A percentile compares a stretch with the other conserved stretches of the same genome.
Conservation (phyloP, 2,329 filamentous ascomycete species). For the Fusarium nodosum region DNA sequence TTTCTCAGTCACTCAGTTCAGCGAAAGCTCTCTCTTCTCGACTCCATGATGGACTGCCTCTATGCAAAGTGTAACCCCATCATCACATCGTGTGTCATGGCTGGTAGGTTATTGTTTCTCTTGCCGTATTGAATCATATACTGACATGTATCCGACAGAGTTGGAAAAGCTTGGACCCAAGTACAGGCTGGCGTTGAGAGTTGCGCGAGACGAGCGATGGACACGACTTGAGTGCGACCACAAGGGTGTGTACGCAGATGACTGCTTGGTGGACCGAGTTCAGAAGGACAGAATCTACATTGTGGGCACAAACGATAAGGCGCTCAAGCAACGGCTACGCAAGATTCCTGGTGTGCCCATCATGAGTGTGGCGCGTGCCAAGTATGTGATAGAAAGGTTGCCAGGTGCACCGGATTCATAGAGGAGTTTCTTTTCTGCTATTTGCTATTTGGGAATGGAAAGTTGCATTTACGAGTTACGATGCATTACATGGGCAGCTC, state of each 20-base stretch:
- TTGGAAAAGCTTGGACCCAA: slow-evolving; percentile 90
- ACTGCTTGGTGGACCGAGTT: slow-evolving; percentile 83
- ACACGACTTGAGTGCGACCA: slow-evolving; percentile 89
- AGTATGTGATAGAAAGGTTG: slow-evolving; percentile 94
- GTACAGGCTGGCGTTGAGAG: slow-evolving; percentile 86
- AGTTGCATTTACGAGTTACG: slow-evolving; percentile 40
- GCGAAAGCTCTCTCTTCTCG: slow-evolving; percentile 87
- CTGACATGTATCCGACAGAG: slow-evolving; percentile 66
- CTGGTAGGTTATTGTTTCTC: not conserved
- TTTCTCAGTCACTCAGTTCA: slow-evolving; percentile 93
- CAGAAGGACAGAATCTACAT: slow-evolving; percentile 83
- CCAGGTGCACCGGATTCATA: slow-evolving; percentile 80
- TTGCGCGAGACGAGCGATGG: slow-evolving; percentile 91
- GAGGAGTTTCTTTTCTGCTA: slow-evolving; percentile 12
- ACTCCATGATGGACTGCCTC: slow-evolving; percentile 92
- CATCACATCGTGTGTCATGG: slow-evolving; percentile 74
- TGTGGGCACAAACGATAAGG: slow-evolving; percentile 82
- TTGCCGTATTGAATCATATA: not conserved
- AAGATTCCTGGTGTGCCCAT: slow-evolving; percentile 78
- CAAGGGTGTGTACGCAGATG: slow-evolving; percentile 85
- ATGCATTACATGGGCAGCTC: slow-evolving; percentile 19
- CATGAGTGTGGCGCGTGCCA: slow-evolving; percentile 86
- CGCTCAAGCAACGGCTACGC: slow-evolving; percentile 84
- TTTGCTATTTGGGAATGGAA: slow-evolving; percentile 24
- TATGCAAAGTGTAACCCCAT: slow-evolving; percentile 92